These are phyloP conservation scores for Solanum bulbocastanum DNA, from an alignment of 257 asterid species.

Conservation along the genomic window DNA sequence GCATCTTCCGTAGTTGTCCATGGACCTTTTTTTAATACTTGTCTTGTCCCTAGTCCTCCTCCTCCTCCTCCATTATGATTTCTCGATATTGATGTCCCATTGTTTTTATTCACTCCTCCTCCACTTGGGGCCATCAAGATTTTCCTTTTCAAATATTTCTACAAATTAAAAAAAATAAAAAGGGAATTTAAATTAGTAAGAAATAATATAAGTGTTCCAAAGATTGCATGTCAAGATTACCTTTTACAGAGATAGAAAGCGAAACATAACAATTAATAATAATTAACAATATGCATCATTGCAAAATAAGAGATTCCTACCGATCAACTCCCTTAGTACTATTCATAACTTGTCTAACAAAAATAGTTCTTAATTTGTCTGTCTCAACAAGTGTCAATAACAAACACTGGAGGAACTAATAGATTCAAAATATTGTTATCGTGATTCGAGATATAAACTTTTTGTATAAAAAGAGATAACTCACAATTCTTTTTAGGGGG, in stretches of 20 bases:
- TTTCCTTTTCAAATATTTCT: not conserved
- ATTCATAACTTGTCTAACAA: not conserved
- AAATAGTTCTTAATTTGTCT: not conserved
- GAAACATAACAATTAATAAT: not conserved
- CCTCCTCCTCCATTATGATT: not conserved
- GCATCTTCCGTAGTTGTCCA: conserved; percentile 62
- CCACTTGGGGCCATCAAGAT: conserved; percentile 42
- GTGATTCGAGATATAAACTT: not conserved
- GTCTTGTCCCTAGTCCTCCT: not conserved
- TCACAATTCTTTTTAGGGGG: not conserved
- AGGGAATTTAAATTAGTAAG: too few relatives aligned
- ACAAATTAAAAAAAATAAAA: not conserved
- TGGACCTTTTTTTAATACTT: conserved; percentile 51
- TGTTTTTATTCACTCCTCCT: conserved; percentile 16
- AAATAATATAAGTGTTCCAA: not conserved
- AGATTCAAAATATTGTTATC: not conserved
- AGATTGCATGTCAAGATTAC: not conserved
- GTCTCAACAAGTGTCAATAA: not conserved
- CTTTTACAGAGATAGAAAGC: not conserved
- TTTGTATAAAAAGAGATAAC: not conserved
- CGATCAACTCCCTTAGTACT: not conserved
- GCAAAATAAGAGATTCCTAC: not conserved
- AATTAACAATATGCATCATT: not conserved
- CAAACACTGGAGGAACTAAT: not conserved
- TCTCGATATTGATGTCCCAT: not conserved